Conservation (phyloP, 2,329 filamentous ascomycete species). For the Sclerotinia sclerotiorum region DNA sequence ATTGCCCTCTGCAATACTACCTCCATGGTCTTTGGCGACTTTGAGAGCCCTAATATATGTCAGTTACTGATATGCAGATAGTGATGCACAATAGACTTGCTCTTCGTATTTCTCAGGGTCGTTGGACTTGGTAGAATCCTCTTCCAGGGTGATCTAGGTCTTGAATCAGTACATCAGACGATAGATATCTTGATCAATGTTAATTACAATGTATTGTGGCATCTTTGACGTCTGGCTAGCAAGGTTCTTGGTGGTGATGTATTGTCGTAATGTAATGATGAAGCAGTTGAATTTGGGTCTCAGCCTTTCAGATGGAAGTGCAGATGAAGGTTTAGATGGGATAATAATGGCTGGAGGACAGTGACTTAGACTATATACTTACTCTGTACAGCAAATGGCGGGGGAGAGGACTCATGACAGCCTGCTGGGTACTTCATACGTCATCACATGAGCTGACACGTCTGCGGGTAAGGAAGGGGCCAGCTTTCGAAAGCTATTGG, state of each 20-base stretch:
- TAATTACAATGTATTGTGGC: background rate
- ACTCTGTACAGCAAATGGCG: background rate
- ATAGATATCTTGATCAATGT: background rate
- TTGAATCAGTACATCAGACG: background rate
- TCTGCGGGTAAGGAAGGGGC: background rate
- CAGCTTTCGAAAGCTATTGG: background rate
- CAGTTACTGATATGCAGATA: background rate
- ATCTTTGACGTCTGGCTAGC: background rate
- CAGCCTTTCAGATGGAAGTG: too few relatives aligned
- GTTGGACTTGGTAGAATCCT: background rate
- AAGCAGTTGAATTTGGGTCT: background rate
- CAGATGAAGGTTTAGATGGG: background rate
- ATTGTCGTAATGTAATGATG: background rate
- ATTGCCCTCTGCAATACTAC: background rate
- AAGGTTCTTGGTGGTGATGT: background rate
- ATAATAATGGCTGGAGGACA: background rate
- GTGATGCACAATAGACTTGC: background rate
- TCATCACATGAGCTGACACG: slow-evolving; percentile 7
- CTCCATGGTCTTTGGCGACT: background rate
- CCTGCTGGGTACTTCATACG: background rate
- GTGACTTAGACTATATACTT: background rate
- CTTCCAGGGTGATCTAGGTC: background rate
- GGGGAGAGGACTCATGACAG: background rate
- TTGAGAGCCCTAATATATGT: background rate
- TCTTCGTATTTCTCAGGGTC: background rate